These are phyloP conservation scores for Hansenula lynferdii DNA, from an alignment of 1,139 yeast genomes.

Conservation along the genomic window DNA sequence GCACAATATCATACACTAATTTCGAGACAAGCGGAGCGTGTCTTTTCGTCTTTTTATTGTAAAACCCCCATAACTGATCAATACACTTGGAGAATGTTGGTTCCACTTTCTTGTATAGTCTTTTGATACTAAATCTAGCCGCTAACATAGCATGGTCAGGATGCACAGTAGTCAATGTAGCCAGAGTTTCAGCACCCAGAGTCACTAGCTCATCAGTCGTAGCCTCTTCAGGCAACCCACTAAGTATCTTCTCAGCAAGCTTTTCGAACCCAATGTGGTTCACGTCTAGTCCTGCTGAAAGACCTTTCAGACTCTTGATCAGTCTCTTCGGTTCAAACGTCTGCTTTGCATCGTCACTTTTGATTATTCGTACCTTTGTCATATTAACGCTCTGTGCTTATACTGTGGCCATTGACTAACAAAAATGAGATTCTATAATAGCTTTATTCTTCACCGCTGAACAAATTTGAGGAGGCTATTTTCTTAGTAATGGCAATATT, in stretches of 20 bases:
- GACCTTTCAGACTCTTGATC: slow-evolving; percentile 1
- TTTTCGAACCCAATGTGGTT: slow-evolving; percentile 57
- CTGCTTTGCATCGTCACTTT: slow-evolving; percentile 7
- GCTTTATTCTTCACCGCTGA: no score
- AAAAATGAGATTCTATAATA: no score
- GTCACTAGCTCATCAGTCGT: slow-evolving; percentile 80
- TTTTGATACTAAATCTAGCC: slow-evolving; percentile 90
- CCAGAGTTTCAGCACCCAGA: slow-evolving; percentile 95
- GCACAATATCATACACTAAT: slow-evolving; percentile 56
- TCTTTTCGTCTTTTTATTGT: slow-evolving; percentile 59
- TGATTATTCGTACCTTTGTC: slow-evolving; percentile 10
- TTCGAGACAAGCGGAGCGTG: slow-evolving; percentile 73
- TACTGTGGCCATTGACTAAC: no score
- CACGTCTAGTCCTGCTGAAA: slow-evolving; percentile 42
- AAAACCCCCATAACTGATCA: slow-evolving; percentile 52
- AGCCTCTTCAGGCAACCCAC: slow-evolving; percentile 70
- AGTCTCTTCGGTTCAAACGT: slow-evolving; percentile 7
- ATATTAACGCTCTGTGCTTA: no score
- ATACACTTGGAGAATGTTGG: slow-evolving; percentile 71
- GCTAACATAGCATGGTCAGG: slow-evolving; percentile 95
- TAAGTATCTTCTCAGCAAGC: slow-evolving; percentile 53
- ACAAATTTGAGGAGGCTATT: no score
- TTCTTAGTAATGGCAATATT: no score
- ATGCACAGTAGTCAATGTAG: slow-evolving; percentile 93
- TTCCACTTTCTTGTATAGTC: slow-evolving; percentile 86